Base-by-base conservation (phyloP, 768 basidiomycete species). In the Mycena olivaceomarginata region DNA sequence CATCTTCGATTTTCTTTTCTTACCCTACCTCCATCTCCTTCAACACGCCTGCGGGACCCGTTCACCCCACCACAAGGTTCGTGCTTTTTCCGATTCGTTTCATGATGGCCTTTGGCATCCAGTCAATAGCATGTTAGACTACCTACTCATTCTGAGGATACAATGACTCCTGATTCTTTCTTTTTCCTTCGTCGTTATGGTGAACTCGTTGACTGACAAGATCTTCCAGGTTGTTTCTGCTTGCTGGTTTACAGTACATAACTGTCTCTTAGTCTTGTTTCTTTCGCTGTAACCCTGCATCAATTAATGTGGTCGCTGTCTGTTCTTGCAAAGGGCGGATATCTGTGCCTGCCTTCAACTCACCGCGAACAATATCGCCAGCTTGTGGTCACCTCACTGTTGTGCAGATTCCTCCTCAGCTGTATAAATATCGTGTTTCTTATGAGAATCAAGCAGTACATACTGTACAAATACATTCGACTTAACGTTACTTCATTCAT, bases 61-160 rank as follows among this genome's bases (percentile, higher is more conserved):
- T 31, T 31, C 31, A 31, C 31, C 4, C 31, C 31, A 31, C 31
- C 31, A 31, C 31, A 60, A 76, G 76, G 76, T 77, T 77, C 22
- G 76, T 73, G 4, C 46, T 39, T 39, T n/a, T 0, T 48, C 39
- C 45, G 6, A 39, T 40, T 59, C 6, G 18, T 56, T 62, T 51
- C 37, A 59, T 70, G 75, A 76, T 76, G 71, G 75, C 78, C 78
- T 79, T 20, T 66, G 81, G 82, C 82, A 43, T 68, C 67, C 72
- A 79, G 83, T 83, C 82, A 80, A 79, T 67, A 76, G 83, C 82
- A 83, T 84, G 82, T 81, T 84, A 84, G 81, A 84, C 83, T 84
- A 80, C 83, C 80, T 78, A 83, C 46, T 65, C 77, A 77, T 72
- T 80, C 59, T 81, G 83, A 80, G 82, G 82, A 82, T 71, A 45